Evolutionary conservation across 75 land plant genomes (phyloP), one percentile per base, ranked within the genome.

Genomic region (Selaginella moellendorffii): DNA sequence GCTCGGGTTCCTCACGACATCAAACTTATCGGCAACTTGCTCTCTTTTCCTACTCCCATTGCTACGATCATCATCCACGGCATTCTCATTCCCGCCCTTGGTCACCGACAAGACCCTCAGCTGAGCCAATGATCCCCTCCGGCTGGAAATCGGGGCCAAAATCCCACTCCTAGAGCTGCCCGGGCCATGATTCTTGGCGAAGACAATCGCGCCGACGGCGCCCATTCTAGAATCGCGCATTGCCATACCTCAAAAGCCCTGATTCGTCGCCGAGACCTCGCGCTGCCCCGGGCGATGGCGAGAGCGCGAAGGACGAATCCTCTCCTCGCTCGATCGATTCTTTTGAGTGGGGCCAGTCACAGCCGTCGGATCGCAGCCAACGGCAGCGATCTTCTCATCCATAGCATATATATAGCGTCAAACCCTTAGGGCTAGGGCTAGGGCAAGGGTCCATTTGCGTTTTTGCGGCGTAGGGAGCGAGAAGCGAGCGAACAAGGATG

Each of bases 1-100:
- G 67, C 52, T 64, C 2, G 69, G 52, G 24, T 31, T 64, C 31
- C 62, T 29, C 28, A 64, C 52, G 10, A 65, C 60, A 19, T 56
- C 5, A 56, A 56, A 56, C 19, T 56, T 20, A 56, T 24, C 60
- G 9, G 24, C 8, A 18, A 19, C 60, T 8, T 9, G 5, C 20
- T 56, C n/a, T 36, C 46, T 36, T 14, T 36, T 14, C 46, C 14
- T 36, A 36, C 14, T 36, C 46, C 14, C 46, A 14, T 5, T 36
- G 46, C 14, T 14, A 36, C 46, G 46, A 5, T 36, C 46, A 5
- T 36, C 46, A 5, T 14, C 14, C 46, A 5, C 46, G 46, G 46
- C 14, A 14, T n/a, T 36, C 46, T 5, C 46, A 14, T 36, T 36
- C 46, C 14, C 14, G 10, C 46, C 46, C n/a, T n/a, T n/a, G n/a